phyloP scores from a whole-genome alignment of 2,329 filamentous ascomycete genomes.

The Penicillium expansum region DNA sequence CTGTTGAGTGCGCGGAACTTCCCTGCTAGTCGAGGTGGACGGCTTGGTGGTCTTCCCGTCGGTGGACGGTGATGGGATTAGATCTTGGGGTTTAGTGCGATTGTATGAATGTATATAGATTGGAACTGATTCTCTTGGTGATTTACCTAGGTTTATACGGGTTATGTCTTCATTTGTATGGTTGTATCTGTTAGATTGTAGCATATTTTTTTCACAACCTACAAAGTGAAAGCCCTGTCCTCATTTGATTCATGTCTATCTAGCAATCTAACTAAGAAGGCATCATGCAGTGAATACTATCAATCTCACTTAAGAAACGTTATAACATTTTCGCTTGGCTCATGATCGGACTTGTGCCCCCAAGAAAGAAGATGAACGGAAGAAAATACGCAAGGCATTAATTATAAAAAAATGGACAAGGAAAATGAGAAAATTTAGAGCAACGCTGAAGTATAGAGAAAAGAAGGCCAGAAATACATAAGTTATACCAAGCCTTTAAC shows the following conservation, averaged over 20 bases:
- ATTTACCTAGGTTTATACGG: not conserved
- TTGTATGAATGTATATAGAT: not conserved
- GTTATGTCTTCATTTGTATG: not conserved
- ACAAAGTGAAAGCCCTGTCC: not conserved
- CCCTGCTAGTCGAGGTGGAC: constrained; percentile 38
- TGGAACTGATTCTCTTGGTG: not conserved
- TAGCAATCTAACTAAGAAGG: constrained; percentile 6
- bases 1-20: constrained; percentile 63
- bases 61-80: constrained; percentile 10
- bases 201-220: not conserved
- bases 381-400: constrained; percentile 22
- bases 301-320: not conserved
- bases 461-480: constrained; percentile 12
- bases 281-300: not conserved
- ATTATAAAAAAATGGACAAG: constrained; percentile 23
- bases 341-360: constrained; percentile 16
- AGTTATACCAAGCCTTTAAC: constrained; percentile 5
- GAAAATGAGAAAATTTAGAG: constrained; percentile 9
- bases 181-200: not conserved
- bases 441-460: constrained; percentile 9
- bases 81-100: not conserved
- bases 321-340: constrained; percentile 15
- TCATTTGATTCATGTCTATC: constrained; percentile 14
- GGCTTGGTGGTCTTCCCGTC: constrained; percentile 21
- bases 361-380: constrained; percentile 8